Conservation (phyloP, 2,329 filamentous ascomycete species). For the Monilinia polystroma region DNA sequence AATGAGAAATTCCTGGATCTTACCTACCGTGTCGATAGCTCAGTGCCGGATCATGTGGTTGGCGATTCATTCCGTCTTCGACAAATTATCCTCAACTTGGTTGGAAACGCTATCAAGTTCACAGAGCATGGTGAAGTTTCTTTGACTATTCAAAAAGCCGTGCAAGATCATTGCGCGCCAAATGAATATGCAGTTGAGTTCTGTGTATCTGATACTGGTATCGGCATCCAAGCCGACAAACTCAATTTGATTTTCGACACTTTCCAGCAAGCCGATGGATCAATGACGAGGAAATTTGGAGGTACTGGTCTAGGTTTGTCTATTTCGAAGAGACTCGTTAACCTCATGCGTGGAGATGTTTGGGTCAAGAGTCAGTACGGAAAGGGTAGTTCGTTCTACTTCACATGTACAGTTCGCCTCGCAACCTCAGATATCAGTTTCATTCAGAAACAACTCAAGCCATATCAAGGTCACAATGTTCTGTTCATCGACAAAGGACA, state of each 20-base stretch:
- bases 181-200: conserved; percentile 95
- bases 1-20: conserved; percentile 94
- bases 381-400: conserved; percentile 91
- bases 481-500: conserved; percentile 92
- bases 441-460: conserved; percentile 79
- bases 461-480: conserved; percentile 90
- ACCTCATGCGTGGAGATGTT: conserved; percentile 92
- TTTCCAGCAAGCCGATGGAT: conserved; percentile 97
- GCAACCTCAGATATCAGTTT: conserved; percentile 75
- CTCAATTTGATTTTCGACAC: conserved; percentile 97
- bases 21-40: conserved; percentile 89
- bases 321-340: conserved; percentile 92
- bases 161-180: conserved; percentile 61
- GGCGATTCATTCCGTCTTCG: conserved; percentile 94
- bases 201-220: conserved; percentile 92
- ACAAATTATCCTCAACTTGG: conserved; percentile 95
- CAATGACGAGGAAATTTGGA: conserved; percentile 93
- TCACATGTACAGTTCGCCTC: conserved; percentile 87
- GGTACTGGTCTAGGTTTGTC: conserved; percentile 91
- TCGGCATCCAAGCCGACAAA: conserved; percentile 94
- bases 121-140: conserved; percentile 96
- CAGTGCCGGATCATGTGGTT: conserved; percentile 90
- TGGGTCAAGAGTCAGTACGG: conserved; percentile 94
- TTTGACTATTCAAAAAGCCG: conserved; percentile 77
- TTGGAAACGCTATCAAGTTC: conserved; percentile 98